Conservation (phyloP, 2,329 filamentous ascomycete species). For the Fusarium sp. region DNA sequence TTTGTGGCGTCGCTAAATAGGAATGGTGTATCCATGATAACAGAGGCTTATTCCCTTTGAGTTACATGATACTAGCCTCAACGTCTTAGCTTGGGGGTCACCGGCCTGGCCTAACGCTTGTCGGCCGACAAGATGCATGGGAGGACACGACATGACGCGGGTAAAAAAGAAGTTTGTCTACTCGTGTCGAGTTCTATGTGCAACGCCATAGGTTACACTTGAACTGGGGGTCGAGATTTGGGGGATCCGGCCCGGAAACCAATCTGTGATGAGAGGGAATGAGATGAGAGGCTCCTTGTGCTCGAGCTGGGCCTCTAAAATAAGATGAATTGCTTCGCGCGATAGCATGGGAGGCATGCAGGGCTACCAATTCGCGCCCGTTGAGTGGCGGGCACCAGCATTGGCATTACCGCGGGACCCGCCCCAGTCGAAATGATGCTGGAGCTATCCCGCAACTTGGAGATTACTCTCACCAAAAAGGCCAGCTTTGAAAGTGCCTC, state of each 20-base stretch:
- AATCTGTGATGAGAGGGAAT: constrained; percentile 17
- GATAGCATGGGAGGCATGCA: constrained; percentile 37
- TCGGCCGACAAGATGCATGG: background rate
- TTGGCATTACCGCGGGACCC: constrained; percentile 42
- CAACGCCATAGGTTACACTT: constrained; percentile 14
- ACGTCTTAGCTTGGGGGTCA: constrained; percentile 6
- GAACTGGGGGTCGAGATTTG: constrained; percentile 34
- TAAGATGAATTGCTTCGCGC: constrained; percentile 34
- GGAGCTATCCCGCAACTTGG: constrained; percentile 30
- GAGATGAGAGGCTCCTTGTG: constrained; percentile 31
- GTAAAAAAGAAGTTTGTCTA: background rate
- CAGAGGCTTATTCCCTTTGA: background rate
- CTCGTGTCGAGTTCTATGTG: constrained; percentile 13
- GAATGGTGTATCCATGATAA: constrained; percentile 2
- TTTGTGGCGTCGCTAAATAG: constrained; percentile 28
- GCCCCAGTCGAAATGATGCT: constrained; percentile 45
- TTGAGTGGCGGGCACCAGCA: constrained; percentile 41
- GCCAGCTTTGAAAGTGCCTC: constrained; percentile 32
- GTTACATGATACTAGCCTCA: constrained; percentile 13
- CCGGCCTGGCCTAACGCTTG: background rate
- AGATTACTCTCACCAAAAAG: constrained; percentile 39
- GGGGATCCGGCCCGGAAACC: constrained; percentile 40
- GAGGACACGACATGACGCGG: background rate
- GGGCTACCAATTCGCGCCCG: constrained; percentile 33
- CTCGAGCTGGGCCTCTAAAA: constrained; percentile 17